Base-by-base conservation (phyloP, 345 rosid genomes). In the Populus deltoides region DNA sequence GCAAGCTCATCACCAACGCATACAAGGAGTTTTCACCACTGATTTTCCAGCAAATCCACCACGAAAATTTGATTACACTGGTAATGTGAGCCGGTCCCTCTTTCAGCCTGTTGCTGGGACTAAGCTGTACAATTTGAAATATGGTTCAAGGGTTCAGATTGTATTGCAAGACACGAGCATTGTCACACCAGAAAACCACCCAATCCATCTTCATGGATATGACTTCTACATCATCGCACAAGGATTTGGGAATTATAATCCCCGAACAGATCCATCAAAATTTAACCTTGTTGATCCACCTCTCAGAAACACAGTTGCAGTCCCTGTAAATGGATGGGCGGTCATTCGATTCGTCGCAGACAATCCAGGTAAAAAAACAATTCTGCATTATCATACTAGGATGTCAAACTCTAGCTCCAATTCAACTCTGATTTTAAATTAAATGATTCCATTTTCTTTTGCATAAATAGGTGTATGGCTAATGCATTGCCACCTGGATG, bases 161-260 rank as follows among this genome's bases (percentile, higher is more conserved):
- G 86, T 82, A 33, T 69, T 87, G 20, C 90, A 87, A 69, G 90
- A 81, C 49, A 87, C 90, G 13, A 86, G 83, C 45, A 69, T 80
- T 35, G 63, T 87, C 25, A 78, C 83, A 6, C 80, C 84, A 8
- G 81, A 82, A 5, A 85, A 83, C 61, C 90, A 87, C 67, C 90
- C 90, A 22, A 81, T 87, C 75, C 90, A 87, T 72, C 73, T 87
- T 24, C 90, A 87, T 27, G 90, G 90, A 45, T 83, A 85, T 66
- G 83, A 84, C 62, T 87, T 87, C 77, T 87, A 85, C 24, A 85
- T 87, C 8, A 6, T 87, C n/a, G 90, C 82, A 9, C 70, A 75
- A 70, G 90, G 90, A 29, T 71, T 83, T 35, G 90, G 90, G 29
- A 85, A 87, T 49, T 87, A 77, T 66, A 72, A 87, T 79, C 81